A percentile compares a stretch with the other conserved stretches of the same genome.
Evolutionary conservation across 164 flowering plant genomes (phyloP).

Genomic region (Annona squamosa): DNA sequence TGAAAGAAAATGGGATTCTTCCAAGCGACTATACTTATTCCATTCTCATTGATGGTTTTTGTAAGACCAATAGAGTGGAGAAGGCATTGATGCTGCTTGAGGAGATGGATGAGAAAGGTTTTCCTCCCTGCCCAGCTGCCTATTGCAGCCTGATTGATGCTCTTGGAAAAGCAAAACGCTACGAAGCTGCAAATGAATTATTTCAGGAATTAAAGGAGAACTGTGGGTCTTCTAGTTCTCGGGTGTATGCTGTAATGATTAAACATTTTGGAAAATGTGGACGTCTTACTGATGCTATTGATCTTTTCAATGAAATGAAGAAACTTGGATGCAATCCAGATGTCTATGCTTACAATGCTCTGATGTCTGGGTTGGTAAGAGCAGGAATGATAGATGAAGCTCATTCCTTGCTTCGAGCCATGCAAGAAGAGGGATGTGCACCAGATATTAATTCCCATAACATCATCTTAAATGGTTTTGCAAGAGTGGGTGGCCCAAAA

Average conservation of each 20-base stretch:
- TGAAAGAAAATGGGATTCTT: conserved; percentile 60
- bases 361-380: conserved; percentile 94
- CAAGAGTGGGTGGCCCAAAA: conserved; percentile 65
- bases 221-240: conserved; percentile 70
- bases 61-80: conserved; percentile 80
- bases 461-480: conserved; percentile 78
- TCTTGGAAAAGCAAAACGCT: conserved; percentile 77
- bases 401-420: conserved; percentile 53
- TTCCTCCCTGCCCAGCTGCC: conserved; percentile 91
- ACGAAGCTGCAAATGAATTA: conserved; percentile 87
- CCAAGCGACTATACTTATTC: conserved; percentile 84
- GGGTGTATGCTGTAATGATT: conserved; percentile 95
- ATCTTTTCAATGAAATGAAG: conserved; percentile 87
- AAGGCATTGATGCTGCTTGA: conserved; percentile 82
- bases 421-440: conserved; percentile 73
- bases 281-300: conserved; percentile 60
- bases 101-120: conserved; percentile 96
- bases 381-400: conserved; percentile 85
- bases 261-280: conserved; percentile 90
- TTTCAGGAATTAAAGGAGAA: conserved; percentile 86
- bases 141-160: conserved; percentile 85
- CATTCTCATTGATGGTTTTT: conserved; percentile 89
- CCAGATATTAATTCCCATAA: conserved; percentile 87
- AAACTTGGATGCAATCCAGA: conserved; percentile 72
- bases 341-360: conserved; percentile 83